Evolutionary conservation across 73 alveolate species (phyloP).

Genomic region (Blepharisma japonicum): DNA sequence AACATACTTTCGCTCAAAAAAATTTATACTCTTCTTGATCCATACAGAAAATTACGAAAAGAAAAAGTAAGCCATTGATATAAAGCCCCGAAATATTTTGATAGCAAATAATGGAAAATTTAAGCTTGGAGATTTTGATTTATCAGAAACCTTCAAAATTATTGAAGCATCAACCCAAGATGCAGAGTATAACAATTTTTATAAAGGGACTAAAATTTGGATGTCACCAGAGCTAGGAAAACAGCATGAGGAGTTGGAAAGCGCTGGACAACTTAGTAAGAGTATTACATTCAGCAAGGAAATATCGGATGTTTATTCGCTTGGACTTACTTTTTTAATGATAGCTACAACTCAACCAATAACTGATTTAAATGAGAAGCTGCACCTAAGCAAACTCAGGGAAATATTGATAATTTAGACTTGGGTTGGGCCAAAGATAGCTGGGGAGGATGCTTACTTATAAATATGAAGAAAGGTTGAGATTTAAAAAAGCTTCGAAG

Average conservation of each 20-base stretch:
- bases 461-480: not conserved
- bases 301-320: not conserved
- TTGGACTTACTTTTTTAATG: not conserved
- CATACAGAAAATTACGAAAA: too few relatives aligned
- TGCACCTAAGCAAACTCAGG: not conserved
- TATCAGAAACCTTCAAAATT: too few relatives aligned
- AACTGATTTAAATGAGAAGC: not conserved
- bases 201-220: too few relatives aligned
- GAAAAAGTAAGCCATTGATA: not conserved
- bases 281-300: too few relatives aligned
- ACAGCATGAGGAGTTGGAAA: too few relatives aligned
- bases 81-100: conserved; percentile 12
- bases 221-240: too few relatives aligned
- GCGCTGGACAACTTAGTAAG: too few relatives aligned
- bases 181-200: too few relatives aligned
- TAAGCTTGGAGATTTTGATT: not conserved
- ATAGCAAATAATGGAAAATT: not conserved
- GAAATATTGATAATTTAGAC: not conserved
- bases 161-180: too few relatives aligned
- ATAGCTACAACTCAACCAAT: not conserved
- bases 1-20: too few relatives aligned
- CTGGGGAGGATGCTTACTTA: not conserved
- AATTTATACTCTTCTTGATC: too few relatives aligned
- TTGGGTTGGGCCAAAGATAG: not conserved
- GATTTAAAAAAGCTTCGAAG: not conserved